These are phyloP conservation scores for Myriosclerotinia curreyana DNA, from an alignment of 2,329 filamentous ascomycete genomes.

Conservation along the genomic window DNA sequence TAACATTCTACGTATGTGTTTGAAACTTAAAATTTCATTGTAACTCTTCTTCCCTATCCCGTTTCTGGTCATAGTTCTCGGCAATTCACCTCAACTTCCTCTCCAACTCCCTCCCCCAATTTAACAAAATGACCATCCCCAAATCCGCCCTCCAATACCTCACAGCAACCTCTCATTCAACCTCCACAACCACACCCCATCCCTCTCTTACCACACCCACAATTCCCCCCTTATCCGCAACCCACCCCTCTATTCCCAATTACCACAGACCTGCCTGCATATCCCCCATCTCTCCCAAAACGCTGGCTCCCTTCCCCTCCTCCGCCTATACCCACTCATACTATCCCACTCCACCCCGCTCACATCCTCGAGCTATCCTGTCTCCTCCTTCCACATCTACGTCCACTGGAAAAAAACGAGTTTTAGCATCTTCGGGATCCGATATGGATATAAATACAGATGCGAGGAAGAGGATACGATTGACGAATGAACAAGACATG, in stretches of 20 bases:
- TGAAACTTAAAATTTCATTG: too few species aligned
- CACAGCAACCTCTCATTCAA: neutral
- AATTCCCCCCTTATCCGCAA: neutral
- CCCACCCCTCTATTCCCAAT: neutral
- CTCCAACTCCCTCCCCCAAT: too few species aligned
- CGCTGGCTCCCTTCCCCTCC: conserved; percentile 38
- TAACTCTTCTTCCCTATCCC: too few species aligned
- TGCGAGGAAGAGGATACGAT: neutral
- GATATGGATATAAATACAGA: neutral
- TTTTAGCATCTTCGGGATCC: neutral
- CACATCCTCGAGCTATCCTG: neutral
- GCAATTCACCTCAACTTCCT: too few species aligned
- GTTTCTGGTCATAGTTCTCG: too few species aligned
- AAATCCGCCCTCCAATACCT: neutral
- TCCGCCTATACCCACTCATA: neutral
- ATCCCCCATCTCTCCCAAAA: conserved; percentile 30
- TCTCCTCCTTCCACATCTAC: neutral
- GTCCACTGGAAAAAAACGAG: neutral
- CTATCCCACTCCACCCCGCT: neutral
- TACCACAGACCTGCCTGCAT: conserved; percentile 23
- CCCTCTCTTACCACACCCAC: neutral
- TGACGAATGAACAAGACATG: neutral
- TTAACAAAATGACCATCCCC: neutral
- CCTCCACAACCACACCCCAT: neutral
- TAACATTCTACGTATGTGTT: too few species aligned